Evolutionary conservation across 495 filamentous ascomycete genomes (phyloP).

Genomic region (Penicillium taxi): DNA sequence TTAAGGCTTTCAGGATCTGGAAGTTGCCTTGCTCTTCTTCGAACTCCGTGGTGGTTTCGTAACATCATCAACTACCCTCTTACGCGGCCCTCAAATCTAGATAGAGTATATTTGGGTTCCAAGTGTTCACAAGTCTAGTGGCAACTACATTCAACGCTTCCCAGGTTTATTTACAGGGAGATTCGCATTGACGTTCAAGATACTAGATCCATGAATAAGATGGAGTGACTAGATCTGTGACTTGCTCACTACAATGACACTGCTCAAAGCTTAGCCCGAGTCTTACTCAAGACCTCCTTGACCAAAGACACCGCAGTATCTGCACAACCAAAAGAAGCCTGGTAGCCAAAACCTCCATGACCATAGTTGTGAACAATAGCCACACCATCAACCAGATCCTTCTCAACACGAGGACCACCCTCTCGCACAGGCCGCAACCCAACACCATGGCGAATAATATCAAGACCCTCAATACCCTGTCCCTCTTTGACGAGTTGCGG

Average conservation of each 20-base stretch:
- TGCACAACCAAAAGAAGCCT: constrained; percentile 80
- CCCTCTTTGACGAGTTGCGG: constrained; percentile 64
- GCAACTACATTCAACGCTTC: no score
- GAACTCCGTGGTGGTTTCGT: no score
- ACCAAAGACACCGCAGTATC: constrained; percentile 62
- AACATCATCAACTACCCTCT: no score
- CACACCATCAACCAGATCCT: constrained; percentile 60
- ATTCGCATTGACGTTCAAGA: not conserved
- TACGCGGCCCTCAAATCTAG: no score
- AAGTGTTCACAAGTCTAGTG: no score
- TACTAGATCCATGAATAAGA: not conserved
- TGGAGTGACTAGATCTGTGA: no score
- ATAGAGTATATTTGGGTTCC: no score
- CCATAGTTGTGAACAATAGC: constrained; percentile 94
- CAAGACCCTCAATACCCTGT: constrained; percentile 69
- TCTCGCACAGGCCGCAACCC: constrained; percentile 72
- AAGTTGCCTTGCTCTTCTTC: no score
- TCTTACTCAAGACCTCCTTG: constrained; percentile 45
- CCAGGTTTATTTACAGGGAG: no score
- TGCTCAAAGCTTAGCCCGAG: constrained; percentile 33
- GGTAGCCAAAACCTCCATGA: constrained; percentile 89
- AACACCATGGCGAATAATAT: constrained; percentile 83
- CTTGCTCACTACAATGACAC: no score
- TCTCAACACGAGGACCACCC: constrained; percentile 75
- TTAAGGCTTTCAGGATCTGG: no score